Evolutionary conservation across 1,139 yeast species (phyloP), one percentile per base, ranked within the genome.

Genomic region (Pichiaceae sp.): DNA sequence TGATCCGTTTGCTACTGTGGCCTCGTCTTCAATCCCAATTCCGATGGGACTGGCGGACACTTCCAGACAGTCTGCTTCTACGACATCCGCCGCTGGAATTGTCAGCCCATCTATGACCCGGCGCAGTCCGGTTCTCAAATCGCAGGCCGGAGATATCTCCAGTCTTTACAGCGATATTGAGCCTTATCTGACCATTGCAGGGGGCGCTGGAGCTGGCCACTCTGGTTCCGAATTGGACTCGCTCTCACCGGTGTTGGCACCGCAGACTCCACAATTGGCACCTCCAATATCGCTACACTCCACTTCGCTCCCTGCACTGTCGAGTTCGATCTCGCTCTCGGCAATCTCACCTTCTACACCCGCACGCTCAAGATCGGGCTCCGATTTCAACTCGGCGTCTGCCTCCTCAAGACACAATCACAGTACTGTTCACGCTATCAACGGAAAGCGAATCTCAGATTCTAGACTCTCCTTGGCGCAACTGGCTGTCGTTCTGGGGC

Each of bases 381-480:
- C 24, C 7, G 7, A 7, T 7, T 7, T 21, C 24, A 7, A 7
- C 11, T 7, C 27, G 12, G 17, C 17, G 27, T 15, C 19, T 15
- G 7, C 31, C 18, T 7, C n/a, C 31, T 11, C 20, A 6, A 15
- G 31, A 6, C 24, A 27, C n/a, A 27, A 20, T 27, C 36, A 29
- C 31, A 27, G 24, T 15, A 23, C 28, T 17, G 29, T 29, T 17
- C 32, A 34, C 21, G 24, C 31, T 21, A 35, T 31, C 24, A 44
- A 45, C 36, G 32, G 37, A 7, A 55, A 53, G 35, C 50, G 53
- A 24, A 44, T 54, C 6, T 44, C 52, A 18, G 80, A 75, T 45
- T 70, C 79, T 16, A 63, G 84, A 37, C 59, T 78, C 35, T 75
- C 84, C 0, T 62, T 78, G 9, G 67, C 68, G 12, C 76, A 75